These are phyloP conservation scores for Zymoseptoria passerinii DNA, from an alignment of 2,329 filamentous ascomycete species.

Conservation along the genomic window DNA sequence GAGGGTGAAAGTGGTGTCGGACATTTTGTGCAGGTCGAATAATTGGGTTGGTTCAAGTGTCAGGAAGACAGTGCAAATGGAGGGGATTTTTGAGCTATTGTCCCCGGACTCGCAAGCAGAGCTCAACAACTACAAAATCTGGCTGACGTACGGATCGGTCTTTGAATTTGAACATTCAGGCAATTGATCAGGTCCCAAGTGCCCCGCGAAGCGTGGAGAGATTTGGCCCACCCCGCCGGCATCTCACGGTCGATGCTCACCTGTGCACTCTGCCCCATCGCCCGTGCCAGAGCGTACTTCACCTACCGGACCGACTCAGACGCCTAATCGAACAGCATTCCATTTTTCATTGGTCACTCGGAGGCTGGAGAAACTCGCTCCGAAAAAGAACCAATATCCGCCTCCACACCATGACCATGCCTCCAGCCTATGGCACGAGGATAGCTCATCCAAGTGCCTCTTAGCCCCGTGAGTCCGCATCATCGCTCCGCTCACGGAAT, in stretches of 20 bases:
- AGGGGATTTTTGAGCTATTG: background rate
- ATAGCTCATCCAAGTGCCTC: background rate
- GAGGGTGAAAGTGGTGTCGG: constrained; percentile 26
- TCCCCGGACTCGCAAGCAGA: background rate
- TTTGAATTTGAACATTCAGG: background rate
- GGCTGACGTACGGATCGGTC: background rate
- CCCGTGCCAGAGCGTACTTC: background rate
- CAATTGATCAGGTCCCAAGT: background rate
- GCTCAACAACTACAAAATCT: background rate
- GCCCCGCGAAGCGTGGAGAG: background rate
- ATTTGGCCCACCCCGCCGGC: background rate
- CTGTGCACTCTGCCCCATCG: too few relatives aligned
- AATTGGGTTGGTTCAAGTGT: background rate
- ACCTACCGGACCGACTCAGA: background rate
- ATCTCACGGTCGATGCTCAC: background rate
- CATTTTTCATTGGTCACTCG: too few relatives aligned
- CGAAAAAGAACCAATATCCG: background rate
- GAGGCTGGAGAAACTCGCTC: too few relatives aligned
- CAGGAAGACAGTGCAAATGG: background rate
- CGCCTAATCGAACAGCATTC: background rate
- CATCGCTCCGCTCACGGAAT: background rate
- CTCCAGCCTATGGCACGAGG: background rate
- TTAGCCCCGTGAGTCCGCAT: background rate
- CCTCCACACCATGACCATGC: background rate
- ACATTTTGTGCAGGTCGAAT: constrained; percentile 10